These are phyloP conservation scores for Eucalyptus paniculata DNA, from an alignment of 345 rosid genomes.

Conservation along the genomic window DNA sequence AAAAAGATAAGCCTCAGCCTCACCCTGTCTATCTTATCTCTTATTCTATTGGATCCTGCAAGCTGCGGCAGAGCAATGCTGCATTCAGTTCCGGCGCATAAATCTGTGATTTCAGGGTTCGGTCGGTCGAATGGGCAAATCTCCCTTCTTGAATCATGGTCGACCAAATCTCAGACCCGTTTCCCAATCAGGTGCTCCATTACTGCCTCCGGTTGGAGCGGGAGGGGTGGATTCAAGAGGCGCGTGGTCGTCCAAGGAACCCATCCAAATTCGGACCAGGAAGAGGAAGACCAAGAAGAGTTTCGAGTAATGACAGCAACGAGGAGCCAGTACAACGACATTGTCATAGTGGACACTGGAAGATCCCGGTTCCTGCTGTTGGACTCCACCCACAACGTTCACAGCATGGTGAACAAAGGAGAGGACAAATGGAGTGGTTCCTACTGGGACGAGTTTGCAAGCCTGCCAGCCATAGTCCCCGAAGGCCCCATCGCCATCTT, in stretches of 20 bases:
- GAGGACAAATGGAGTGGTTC: constrained; percentile 61
- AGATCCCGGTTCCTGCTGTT: constrained; percentile 61
- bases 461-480: constrained; percentile 64
- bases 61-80: neutral
- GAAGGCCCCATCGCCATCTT: constrained; percentile 64
- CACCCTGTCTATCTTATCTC: neutral
- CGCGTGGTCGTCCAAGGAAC: neutral
- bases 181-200: neutral
- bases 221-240: neutral
- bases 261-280: neutral
- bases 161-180: neutral
- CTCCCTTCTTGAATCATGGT: neutral
- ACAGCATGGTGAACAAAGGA: constrained; percentile 58
- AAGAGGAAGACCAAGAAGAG: constrained; percentile 26
- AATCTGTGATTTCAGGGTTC: neutral
- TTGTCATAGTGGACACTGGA: constrained; percentile 54
- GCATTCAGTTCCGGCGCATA: neutral
- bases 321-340: constrained; percentile 57
- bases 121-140: neutral
- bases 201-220: neutral
- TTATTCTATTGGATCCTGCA: neutral
- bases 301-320: constrained; percentile 40
- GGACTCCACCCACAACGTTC: constrained; percentile 71
- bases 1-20: neutral
- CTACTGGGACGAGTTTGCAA: constrained; percentile 84